Conservation (phyloP, 179 eudicot species). For the Heliamphora ciliata region DNA sequence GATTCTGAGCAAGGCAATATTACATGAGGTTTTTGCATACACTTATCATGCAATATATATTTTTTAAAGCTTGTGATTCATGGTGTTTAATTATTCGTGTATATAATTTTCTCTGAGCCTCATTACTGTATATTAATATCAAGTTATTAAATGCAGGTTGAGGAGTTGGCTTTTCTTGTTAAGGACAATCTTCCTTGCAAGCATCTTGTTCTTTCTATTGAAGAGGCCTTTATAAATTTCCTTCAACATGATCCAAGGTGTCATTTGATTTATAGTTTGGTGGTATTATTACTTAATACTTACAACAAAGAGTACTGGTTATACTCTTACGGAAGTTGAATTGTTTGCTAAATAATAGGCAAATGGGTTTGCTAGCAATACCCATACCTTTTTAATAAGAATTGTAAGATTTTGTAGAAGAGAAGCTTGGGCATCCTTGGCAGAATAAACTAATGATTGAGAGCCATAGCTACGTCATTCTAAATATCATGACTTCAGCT, state of each 20-base stretch:
- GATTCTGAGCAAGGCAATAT: no score
- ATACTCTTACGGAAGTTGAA: neutral
- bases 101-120: neutral
- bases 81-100: neutral
- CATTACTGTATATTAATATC: neutral
- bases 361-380: neutral
- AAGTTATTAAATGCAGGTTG: constrained; percentile 46
- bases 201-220: constrained; percentile 76
- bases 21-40: no score
- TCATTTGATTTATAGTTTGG: neutral
- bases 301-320: neutral
- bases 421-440: neutral
- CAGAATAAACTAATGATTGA: neutral
- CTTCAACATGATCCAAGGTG: constrained; percentile 72
- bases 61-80: neutral
- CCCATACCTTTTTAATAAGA: neutral
- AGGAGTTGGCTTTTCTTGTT: constrained; percentile 84
- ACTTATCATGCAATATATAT: no score
- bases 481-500: neutral
- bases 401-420: neutral
- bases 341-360: neutral
- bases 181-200: constrained; percentile 78
- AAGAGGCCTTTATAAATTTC: constrained; percentile 65
- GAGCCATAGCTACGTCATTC: neutral
- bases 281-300: neutral